Conservation (phyloP, 176 grass and related monocot species). For the Bromus sterilis region DNA sequence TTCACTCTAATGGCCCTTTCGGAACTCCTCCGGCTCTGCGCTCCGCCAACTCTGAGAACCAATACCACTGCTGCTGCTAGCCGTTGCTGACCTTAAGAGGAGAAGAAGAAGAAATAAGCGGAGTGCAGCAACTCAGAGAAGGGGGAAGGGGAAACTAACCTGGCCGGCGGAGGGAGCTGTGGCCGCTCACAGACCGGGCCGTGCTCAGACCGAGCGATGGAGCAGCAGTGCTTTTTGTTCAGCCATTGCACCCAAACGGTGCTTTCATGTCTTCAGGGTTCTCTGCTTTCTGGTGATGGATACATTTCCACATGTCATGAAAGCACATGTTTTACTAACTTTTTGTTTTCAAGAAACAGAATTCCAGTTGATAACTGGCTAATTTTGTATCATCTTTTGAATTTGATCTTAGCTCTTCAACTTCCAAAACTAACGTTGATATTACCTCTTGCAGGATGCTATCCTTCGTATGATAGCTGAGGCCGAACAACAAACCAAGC, state of each 20-base stretch:
- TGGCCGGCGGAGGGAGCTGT: no score
- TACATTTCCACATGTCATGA: neutral
- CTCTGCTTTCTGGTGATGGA: neutral
- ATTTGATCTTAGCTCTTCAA: neutral
- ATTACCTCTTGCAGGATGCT: constrained; percentile 29
- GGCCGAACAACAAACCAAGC: constrained; percentile 61
- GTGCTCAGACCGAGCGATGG: no score
- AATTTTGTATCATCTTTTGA: neutral
- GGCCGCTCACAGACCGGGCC: no score
- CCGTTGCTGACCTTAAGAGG: neutral
- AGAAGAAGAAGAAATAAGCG: neutral
- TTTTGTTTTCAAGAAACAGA: neutral
- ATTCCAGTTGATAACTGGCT: neutral
- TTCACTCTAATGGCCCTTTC: no score
- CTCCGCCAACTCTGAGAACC: no score
- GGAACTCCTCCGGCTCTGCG: no score
- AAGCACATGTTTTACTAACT: neutral
- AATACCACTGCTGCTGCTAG: neutral
- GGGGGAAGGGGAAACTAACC: no score
- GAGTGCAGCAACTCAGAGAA: no score
- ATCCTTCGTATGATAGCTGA: constrained; percentile 78
- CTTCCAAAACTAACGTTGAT: constrained; percentile 1
- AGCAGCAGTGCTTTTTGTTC: neutral
- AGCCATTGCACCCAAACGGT: neutral
- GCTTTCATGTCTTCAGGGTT: neutral